These are phyloP conservation scores for Chlorella vulgaris DNA, from an alignment of 139 green algal species.

Conservation along the genomic window DNA sequence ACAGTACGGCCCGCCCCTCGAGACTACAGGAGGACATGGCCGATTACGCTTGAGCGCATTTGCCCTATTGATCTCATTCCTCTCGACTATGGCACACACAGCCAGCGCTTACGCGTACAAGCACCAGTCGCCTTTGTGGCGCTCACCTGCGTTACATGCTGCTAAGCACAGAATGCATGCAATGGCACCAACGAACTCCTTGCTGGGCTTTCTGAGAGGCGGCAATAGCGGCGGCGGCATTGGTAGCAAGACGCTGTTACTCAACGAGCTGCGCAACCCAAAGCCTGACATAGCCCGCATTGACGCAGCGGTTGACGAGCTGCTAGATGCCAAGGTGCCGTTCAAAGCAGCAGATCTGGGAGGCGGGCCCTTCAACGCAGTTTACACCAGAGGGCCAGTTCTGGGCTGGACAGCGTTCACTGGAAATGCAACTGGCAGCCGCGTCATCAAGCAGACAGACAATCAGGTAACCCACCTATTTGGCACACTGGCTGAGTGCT, in stretches of 20 bases:
- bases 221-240: neutral
- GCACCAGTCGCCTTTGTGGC: too few species aligned
- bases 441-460: neutral
- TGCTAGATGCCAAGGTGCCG: constrained; percentile 5
- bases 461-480: constrained; percentile 18
- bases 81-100: too few species aligned
- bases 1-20: too few species aligned
- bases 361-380: constrained; percentile 5
- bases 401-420: constrained; percentile 3
- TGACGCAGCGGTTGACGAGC: neutral
- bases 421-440: neutral
- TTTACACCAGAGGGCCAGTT: constrained; percentile 12
- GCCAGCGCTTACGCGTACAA: too few species aligned
- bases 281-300: neutral
- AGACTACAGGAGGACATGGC: too few species aligned
- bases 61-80: too few species aligned
- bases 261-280: neutral
- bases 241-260: neutral
- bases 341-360: constrained; percentile 13
- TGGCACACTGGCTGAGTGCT: too few species aligned
- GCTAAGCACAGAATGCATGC: too few species aligned
- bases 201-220: neutral
- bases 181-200: too few species aligned
- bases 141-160: too few species aligned
- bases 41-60: too few species aligned